Base-by-base conservation (phyloP, 2,329 filamentous ascomycete genomes). In the Calonectria multiphialidica region DNA sequence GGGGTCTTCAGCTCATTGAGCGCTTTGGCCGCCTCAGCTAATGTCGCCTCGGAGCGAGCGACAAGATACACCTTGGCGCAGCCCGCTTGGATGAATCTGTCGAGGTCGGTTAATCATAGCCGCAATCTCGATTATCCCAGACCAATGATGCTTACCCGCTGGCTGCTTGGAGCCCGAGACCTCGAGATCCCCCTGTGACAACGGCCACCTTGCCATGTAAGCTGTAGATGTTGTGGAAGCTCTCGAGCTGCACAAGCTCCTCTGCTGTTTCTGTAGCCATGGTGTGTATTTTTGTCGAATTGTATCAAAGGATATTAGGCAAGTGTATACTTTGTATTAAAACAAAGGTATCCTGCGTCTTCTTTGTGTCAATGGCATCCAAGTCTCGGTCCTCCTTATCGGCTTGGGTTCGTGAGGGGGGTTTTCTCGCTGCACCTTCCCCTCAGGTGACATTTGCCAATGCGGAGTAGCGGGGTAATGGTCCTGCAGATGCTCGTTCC, bases 181-280 rank as follows among this genome's bases (percentile, higher is more conserved):
- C 57, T 16, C 57, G 12, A 6, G 57, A 62, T 28, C 57, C 40
- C 2, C 47, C 49, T 8, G 49, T 44, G 15, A 59, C 64, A 13
- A 57, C 33, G 2, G 35, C 37, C 9, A 44, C 33, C 8, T 62
- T 62, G 12, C 57, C 57, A 13, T 62, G 15, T 18, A 62, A 42
- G 57, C 23, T 30, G 57, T 42, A 62, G 12, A 62, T 62, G 57
- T 28, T n/a, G 25, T 62, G 57, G 37, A 62, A 62, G 57, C 23
- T 62, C 6, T 62, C 16, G n/a, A 62, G 23, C 37, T 62, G 15
- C 5, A 62, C 57, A 42, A 62, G 23, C 15, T 62, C 57, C 15
- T 45, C 13, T 18, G 57, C 57, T 4, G 57, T 62, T 62, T 62
- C 57, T 9, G 57, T 21, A 18, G 57, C 57, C 57, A 62, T 62